Conservation (phyloP, 345 rosid genomes). For the Cardiospermum halicacabum region DNA sequence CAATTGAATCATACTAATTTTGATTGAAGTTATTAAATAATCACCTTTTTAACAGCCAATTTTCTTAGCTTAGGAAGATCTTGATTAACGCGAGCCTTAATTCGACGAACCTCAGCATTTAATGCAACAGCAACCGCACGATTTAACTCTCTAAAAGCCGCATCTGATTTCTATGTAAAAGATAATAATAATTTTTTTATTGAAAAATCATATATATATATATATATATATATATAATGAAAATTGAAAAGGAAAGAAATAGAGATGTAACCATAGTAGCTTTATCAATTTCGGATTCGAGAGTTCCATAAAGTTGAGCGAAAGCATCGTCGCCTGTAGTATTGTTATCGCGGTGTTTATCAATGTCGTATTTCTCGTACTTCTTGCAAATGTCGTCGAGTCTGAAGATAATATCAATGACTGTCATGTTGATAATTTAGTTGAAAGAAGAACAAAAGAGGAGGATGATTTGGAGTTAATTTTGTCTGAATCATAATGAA, state of each 20-base stretch:
- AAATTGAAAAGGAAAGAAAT: not conserved
- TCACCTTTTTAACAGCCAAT: constrained; percentile 68
- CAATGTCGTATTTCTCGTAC: constrained; percentile 69
- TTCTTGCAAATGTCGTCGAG: constrained; percentile 79
- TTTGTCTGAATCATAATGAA: not conserved
- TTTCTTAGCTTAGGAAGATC: constrained; percentile 65
- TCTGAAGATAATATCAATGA: constrained; percentile 60
- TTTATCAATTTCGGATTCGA: constrained; percentile 54
- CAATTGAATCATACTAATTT: too few relatives aligned
- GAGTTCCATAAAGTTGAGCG: constrained; percentile 44
- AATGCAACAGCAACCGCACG: constrained; percentile 64
- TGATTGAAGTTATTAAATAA: too few relatives aligned
- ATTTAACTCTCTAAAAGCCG: constrained; percentile 48
- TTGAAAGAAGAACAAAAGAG: not conserved
- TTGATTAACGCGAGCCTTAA: constrained; percentile 62
- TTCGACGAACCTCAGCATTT: constrained; percentile 77
- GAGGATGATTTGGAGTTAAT: not conserved
- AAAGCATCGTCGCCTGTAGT: constrained; percentile 70
- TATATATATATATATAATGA: too few relatives aligned
- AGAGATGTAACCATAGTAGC: constrained; percentile 32
- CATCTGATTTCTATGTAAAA: constrained; percentile 58
- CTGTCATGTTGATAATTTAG: constrained; percentile 39
- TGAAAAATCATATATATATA: too few relatives aligned
- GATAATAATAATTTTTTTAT: not conserved
- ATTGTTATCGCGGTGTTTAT: constrained; percentile 54